Base-by-base conservation (phyloP, 371 early-diverging fungal genomes). In the Phascolomyces articulosus region DNA sequence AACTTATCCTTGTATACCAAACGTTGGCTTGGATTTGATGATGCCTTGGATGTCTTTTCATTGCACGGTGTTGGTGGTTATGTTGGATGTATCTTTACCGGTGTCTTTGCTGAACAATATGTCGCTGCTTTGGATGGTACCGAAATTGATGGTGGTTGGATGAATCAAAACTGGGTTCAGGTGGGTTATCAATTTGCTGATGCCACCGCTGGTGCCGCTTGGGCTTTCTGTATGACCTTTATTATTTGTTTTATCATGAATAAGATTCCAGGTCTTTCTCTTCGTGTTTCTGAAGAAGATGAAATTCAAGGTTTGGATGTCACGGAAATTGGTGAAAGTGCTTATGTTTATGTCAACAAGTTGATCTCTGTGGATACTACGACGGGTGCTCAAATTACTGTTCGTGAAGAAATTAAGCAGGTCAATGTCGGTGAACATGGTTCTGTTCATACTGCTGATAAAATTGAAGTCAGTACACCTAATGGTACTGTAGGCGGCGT, bases 41-140 rank as follows among this genome's bases (percentile, higher is more conserved):
- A 96, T 77, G 90, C 90, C 34, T 80, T 91, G 31, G 94, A 93
- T 65, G 93, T 91, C 21, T 94, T 94, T 79, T 90, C 90, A 26
- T 87, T 93, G 24, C 94, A 93, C 66, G 95, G 94, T 59, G 83
- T 95, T 26, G 95, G 95, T 60, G 97, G 65, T 40, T 68, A 94
- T 55, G 79, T 90, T 26, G 97, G 97, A 15, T 90, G 87, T 68
- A 58, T 96, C 34, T 71, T 95, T 40, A 96, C 96, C 0, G 97
- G 95, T 62, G 66, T 97, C 27, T 96, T 97, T 84, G 94, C 96
- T 49, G 89, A 92, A 68, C 62, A 64, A 20, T 76, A 80, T 60
- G 78, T 96, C 49, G 89, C 91, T 20, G 75, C 67, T 15, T 77
- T 94, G 53, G 94, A 93, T 66, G 95, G 93, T 24, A 72, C 82